Percentiles rank a stretch among this genome's conserved stretches.
phyloP scores from a whole-genome alignment of 2,329 filamentous ascomycete genomes.

The Ascochyta fabae region DNA sequence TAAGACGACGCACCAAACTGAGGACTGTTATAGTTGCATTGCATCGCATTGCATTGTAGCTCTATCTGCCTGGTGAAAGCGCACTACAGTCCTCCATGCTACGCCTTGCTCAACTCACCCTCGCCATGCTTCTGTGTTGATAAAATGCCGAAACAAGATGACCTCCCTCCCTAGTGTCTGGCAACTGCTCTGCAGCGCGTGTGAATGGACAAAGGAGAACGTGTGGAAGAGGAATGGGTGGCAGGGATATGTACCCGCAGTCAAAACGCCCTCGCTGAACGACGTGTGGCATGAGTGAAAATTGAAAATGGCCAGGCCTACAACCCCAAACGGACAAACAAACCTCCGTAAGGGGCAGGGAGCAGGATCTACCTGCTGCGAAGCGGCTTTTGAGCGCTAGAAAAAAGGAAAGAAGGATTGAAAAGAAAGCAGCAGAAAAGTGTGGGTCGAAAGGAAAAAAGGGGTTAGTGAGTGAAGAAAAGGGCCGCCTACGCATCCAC shows the following conservation, averaged over 20 bases:
- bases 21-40: no score
- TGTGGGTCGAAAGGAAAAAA: background rate
- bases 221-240: background rate
- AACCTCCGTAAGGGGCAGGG: background rate
- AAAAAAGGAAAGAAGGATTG: conserved; percentile 1
- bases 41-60: no score
- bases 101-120: background rate
- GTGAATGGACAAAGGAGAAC: conserved; percentile 4
- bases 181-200: conserved; percentile 15
- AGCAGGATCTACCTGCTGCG: conserved; percentile 11
- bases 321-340: background rate
- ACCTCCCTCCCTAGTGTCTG: background rate
- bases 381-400: background rate
- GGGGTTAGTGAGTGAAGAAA: background rate
- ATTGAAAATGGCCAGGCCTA: background rate
- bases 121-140: background rate
- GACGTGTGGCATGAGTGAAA: background rate
- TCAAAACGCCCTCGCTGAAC: conserved; percentile 5
- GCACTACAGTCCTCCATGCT: background rate
- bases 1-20: no score
- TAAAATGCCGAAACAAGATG: background rate
- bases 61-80: background rate
- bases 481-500: conserved; percentile 36
- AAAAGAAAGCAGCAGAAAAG: background rate
- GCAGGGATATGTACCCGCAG: background rate